Percentiles rank a stretch among this genome's conserved stretches.
These are phyloP conservation scores for Chytridiales sp. DNA, from an alignment of 371 early-diverging fungal genomes.

Conservation along the genomic window DNA sequence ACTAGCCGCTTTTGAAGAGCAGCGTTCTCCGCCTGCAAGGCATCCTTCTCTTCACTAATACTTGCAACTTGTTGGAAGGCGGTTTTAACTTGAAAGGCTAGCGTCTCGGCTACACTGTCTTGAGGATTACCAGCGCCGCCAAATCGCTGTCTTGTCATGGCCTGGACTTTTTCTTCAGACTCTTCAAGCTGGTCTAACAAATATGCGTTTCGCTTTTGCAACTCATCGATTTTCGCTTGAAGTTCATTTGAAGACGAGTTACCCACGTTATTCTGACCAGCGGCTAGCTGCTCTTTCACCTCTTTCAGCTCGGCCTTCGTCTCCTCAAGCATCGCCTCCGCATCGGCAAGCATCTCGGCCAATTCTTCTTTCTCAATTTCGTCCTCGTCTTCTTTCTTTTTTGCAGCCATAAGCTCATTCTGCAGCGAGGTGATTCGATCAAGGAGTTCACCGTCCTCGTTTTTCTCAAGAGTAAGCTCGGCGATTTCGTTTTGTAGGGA, in stretches of 20 bases:
- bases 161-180: slow-evolving; percentile 13
- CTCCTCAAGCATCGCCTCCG: not conserved
- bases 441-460: too few species aligned
- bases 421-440: too few species aligned
- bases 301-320: not conserved
- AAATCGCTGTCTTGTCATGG: slow-evolving; percentile 8
- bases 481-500: too few species aligned
- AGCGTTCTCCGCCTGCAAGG: slow-evolving; percentile 8
- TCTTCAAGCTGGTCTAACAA: slow-evolving; percentile 13
- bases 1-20: too few species aligned
- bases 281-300: too few species aligned
- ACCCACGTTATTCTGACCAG: too few species aligned
- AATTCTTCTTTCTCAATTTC: not conserved
- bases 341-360: not conserved
- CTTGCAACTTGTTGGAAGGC: slow-evolving; percentile 18
- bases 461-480: too few species aligned
- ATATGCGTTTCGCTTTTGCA: slow-evolving; percentile 13
- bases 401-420: not conserved
- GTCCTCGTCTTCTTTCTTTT: not conserved
- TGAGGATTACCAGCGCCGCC: slow-evolving; percentile 1
- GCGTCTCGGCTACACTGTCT: slow-evolving; percentile 13
- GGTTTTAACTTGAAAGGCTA: slow-evolving; percentile 16
- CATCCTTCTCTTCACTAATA: slow-evolving; percentile 15
- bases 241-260: not conserved
- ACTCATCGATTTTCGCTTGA: slow-evolving; percentile 5